Conservation (phyloP, 192 early-diverging fungal species). For the Irineochytrium annulatum region DNA sequence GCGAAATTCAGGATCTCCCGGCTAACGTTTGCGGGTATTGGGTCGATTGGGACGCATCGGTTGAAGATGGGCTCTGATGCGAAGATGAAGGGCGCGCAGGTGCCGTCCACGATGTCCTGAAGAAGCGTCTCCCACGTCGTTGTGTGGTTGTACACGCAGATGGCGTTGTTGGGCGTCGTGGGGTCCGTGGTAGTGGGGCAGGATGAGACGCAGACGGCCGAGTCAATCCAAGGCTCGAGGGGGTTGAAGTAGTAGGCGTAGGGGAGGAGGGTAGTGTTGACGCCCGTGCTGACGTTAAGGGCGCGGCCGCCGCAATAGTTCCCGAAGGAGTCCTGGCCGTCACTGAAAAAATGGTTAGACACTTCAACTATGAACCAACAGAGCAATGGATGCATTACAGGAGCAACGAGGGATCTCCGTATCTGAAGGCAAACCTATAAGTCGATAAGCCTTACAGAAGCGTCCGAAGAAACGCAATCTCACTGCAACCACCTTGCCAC, state of each 20-base stretch:
- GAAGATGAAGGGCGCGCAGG: slow-evolving; percentile 13
- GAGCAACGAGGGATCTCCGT: slow-evolving; percentile 7
- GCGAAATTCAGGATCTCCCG: not conserved
- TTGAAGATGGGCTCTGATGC: not conserved
- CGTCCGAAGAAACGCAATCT: too few relatives aligned
- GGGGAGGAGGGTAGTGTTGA: not conserved
- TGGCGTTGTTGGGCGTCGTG: not conserved
- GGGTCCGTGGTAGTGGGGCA: slow-evolving; percentile 10
- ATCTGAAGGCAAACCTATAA: slow-evolving; percentile 14
- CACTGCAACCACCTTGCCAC: too few relatives aligned
- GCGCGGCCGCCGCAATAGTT: slow-evolving; percentile 15
- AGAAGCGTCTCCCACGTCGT: not conserved
- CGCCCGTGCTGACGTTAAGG: not conserved
- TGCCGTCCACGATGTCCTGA: not conserved
- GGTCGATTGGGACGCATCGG: slow-evolving; percentile 14
- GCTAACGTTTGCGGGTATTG: not conserved
- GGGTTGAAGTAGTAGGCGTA: slow-evolving; percentile 19
- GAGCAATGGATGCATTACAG: slow-evolving; percentile 4
- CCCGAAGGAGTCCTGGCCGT: slow-evolving; percentile 9
- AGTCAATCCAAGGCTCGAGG: not conserved
- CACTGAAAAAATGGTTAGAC: not conserved
- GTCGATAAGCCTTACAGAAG: too few relatives aligned
- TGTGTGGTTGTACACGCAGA: slow-evolving; percentile 16
- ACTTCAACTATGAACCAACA: not conserved
- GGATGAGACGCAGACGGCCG: slow-evolving; percentile 7